These are phyloP conservation scores for Fusarium concolor DNA, from an alignment of 2,329 filamentous ascomycete genomes.

Conservation along the genomic window DNA sequence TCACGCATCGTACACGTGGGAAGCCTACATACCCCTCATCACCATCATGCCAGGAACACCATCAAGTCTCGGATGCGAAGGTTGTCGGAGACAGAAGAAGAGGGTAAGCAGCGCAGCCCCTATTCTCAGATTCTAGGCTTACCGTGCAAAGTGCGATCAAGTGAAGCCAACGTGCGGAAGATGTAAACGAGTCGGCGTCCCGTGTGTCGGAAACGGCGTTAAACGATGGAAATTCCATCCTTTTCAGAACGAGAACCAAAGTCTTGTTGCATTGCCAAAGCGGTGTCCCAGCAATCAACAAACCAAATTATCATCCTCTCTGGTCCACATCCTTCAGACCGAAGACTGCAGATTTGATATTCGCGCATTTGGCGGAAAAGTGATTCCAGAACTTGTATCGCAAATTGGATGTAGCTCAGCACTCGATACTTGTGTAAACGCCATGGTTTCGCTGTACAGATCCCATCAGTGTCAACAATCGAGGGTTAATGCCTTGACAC, in stretches of 20 bases:
- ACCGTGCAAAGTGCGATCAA: constrained; percentile 24
- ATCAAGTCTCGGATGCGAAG: constrained; percentile 30
- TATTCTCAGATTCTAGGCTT: too few species aligned
- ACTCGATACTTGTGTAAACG: constrained; percentile 33
- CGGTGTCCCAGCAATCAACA: constrained; percentile 30
- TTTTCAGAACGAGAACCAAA: background rate
- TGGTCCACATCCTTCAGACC: constrained; percentile 35
- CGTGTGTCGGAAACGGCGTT: constrained; percentile 37
- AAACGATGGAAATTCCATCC: constrained; percentile 37
- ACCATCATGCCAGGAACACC: constrained; percentile 31
- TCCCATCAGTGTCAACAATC: constrained; percentile 4
- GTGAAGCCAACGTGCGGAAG: constrained; percentile 30
- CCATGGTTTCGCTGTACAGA: constrained; percentile 34
- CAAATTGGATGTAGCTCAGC: constrained; percentile 29
- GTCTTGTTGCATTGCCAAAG: background rate
- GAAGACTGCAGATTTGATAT: constrained; percentile 41
- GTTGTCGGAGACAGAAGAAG: constrained; percentile 38
- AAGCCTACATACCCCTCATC: too few species aligned
- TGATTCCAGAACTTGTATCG: constrained; percentile 29
- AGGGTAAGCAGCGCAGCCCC: constrained; percentile 11
- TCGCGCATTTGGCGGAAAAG: constrained; percentile 29
- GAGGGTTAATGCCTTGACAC: constrained; percentile 20
- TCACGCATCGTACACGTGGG: background rate
- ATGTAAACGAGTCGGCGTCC: constrained; percentile 32
- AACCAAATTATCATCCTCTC: constrained; percentile 16